Evolutionary conservation across 192 early-diverging fungal species (phyloP).

Genomic region (Coemansia sp.): DNA sequence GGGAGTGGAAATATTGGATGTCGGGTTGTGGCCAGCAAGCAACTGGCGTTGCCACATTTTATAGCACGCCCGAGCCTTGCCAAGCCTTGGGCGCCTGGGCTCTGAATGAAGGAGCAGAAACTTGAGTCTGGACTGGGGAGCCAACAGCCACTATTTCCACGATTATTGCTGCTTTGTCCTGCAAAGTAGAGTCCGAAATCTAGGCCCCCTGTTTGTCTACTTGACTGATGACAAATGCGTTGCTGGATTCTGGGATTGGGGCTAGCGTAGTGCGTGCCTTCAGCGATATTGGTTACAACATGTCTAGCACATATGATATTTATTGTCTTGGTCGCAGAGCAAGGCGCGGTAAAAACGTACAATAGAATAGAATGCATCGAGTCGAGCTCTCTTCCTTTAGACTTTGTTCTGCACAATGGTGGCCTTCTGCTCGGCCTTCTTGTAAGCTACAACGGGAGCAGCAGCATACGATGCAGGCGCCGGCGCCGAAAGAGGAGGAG

Average conservation of each 20-base stretch:
- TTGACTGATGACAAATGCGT: no score
- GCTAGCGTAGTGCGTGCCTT: no score
- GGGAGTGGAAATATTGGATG: background rate
- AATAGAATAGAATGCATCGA: background rate
- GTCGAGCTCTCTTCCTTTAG: background rate
- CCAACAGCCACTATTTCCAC: no score
- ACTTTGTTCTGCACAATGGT: slow-evolving; percentile 24
- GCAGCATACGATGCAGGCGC: slow-evolving; percentile 4
- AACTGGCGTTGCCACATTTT: background rate
- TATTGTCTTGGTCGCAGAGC: background rate
- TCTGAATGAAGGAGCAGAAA: no score
- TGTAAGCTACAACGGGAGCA: background rate
- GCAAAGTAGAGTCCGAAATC: no score
- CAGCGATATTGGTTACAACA: no score
- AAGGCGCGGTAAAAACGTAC: background rate
- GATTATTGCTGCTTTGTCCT: no score
- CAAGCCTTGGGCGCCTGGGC: no score
- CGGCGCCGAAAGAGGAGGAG: background rate
- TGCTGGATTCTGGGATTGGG: no score
- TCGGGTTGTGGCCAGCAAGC: no score
- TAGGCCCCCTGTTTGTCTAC: no score
- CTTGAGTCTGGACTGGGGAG: no score
- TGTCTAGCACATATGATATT: background rate
- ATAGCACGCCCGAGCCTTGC: background rate
- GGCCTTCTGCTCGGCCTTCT: slow-evolving; percentile 4